These are phyloP conservation scores for Scleroderma bovista DNA, from an alignment of 768 basidiomycete species.

Conservation along the genomic window DNA sequence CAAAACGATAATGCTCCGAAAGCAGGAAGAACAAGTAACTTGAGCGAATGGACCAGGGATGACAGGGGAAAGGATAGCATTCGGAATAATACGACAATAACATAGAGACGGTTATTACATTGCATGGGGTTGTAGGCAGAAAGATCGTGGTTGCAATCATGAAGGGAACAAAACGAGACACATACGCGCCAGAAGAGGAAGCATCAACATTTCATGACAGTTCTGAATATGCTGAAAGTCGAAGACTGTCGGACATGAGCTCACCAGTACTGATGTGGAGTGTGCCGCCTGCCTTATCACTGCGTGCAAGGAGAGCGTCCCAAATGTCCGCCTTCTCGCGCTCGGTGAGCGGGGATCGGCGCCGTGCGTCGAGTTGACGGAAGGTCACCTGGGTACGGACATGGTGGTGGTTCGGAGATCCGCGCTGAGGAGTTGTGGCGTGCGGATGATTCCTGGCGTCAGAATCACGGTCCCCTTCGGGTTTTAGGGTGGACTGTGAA, in stretches of 20 bases:
- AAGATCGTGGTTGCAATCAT: background rate
- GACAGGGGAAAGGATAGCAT: background rate
- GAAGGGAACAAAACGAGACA: background rate
- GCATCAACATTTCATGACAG: background rate
- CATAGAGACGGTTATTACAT: constrained; percentile 5
- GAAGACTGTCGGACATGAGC: constrained; percentile 40
- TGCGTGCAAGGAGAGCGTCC: constrained; percentile 62
- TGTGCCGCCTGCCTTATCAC: constrained; percentile 69
- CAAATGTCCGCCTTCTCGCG: constrained; percentile 68
- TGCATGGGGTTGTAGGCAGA: background rate
- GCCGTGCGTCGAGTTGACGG: constrained; percentile 39
- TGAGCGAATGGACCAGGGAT: background rate
- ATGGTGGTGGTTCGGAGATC: constrained; percentile 8
- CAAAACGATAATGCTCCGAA: background rate
- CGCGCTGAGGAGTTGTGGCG: background rate
- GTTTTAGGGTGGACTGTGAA: background rate
- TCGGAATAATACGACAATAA: constrained; percentile 1
- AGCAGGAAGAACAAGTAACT: background rate
- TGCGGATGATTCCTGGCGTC: background rate
- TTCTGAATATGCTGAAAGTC: constrained; percentile 31
- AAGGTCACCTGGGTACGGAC: constrained; percentile 37
- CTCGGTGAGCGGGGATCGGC: constrained; percentile 45
- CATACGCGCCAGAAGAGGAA: background rate
- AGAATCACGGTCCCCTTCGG: background rate
- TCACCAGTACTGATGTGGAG: constrained; percentile 47